These are phyloP conservation scores for Cerioporus squamosus DNA, from an alignment of 1,284 basidiomycete genomes.

Conservation along the genomic window DNA sequence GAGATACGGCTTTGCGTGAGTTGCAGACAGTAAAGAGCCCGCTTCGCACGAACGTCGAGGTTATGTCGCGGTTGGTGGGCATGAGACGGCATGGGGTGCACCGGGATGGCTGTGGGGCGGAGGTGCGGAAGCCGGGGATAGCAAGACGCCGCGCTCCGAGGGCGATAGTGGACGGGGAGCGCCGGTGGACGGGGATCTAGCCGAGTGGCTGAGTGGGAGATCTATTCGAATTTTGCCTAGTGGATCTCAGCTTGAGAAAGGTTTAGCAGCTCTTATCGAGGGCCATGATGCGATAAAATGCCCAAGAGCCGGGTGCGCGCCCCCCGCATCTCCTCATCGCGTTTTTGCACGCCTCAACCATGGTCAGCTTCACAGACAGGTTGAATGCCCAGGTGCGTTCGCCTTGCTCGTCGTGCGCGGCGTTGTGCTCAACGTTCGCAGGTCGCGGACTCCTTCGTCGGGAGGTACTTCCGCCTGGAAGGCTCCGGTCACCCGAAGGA, in stretches of 20 bases:
- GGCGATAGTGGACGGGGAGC: not conserved
- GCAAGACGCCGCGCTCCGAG: too few species aligned
- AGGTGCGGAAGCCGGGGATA: too few species aligned
- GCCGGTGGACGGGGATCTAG: not conserved
- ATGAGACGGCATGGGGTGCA: too few species aligned
- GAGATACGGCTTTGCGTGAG: too few species aligned
- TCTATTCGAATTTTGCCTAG: not conserved
- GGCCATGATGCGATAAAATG: slow-evolving; percentile 3
- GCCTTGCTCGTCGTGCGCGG: not conserved
- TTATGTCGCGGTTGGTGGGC: too few species aligned
- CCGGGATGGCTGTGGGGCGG: too few species aligned
- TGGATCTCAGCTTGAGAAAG: not conserved
- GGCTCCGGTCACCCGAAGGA: slow-evolving; percentile 80
- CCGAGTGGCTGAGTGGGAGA: not conserved
- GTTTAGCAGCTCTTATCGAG: slow-evolving; percentile 4
- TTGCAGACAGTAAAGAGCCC: too few species aligned
- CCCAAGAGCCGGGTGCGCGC: not conserved
- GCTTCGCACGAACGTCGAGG: too few species aligned
- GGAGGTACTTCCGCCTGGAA: slow-evolving; percentile 85
- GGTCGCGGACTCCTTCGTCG: slow-evolving; percentile 76
- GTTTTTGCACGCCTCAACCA: slow-evolving; percentile 17
- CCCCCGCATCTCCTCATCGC: slow-evolving; percentile 15
- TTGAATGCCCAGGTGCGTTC: slow-evolving; percentile 34
- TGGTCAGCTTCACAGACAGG: slow-evolving; percentile 31
- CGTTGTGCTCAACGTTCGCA: slow-evolving; percentile 27